phyloP scores from a whole-genome alignment of 257 asterid species.

The Scutellaria baicalensis region DNA sequence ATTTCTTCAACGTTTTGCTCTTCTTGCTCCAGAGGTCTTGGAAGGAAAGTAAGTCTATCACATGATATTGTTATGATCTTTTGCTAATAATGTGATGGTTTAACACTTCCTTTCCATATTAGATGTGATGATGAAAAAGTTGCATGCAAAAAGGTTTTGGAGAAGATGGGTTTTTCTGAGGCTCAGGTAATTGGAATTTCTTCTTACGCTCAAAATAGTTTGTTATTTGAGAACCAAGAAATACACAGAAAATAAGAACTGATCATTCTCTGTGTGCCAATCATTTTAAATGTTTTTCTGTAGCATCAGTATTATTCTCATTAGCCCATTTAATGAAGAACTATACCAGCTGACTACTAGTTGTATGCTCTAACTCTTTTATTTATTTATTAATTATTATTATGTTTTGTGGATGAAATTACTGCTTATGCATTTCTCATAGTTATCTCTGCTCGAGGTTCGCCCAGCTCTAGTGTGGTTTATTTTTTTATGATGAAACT shows the following conservation, averaged over 20 bases:
- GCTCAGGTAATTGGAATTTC: slow-evolving; percentile 55
- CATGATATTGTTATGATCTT: slow-evolving; percentile 1
- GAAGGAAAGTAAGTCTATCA: slow-evolving; percentile 50
- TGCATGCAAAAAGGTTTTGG: slow-evolving; percentile 61
- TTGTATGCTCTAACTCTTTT: too few relatives aligned
- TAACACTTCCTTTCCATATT: slow-evolving; percentile 14
- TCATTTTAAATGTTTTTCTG: too few relatives aligned
- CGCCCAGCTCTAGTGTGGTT: not conserved
- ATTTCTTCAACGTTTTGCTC: slow-evolving; percentile 60
- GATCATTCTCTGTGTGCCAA: too few relatives aligned
- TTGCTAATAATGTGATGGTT: slow-evolving; percentile 5
- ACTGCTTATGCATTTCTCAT: not conserved
- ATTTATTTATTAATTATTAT: too few relatives aligned
- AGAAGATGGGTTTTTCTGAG: slow-evolving; percentile 58
- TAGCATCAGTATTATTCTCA: not conserved
- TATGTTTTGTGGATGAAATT: too few relatives aligned
- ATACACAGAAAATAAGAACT: not conserved
- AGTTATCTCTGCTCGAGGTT: not conserved
- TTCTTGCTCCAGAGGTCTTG: slow-evolving; percentile 67
- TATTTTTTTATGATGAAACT: not conserved
- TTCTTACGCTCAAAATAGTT: not conserved
- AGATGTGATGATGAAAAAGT: slow-evolving; percentile 52
- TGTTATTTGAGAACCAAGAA: not conserved
- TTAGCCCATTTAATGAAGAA: not conserved
- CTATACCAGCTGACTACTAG: too few relatives aligned